Percentiles rank a stretch among this genome's conserved stretches.
phyloP scores from a whole-genome alignment of 2,329 filamentous ascomycete genomes.

The Penicillium sp. region DNA sequence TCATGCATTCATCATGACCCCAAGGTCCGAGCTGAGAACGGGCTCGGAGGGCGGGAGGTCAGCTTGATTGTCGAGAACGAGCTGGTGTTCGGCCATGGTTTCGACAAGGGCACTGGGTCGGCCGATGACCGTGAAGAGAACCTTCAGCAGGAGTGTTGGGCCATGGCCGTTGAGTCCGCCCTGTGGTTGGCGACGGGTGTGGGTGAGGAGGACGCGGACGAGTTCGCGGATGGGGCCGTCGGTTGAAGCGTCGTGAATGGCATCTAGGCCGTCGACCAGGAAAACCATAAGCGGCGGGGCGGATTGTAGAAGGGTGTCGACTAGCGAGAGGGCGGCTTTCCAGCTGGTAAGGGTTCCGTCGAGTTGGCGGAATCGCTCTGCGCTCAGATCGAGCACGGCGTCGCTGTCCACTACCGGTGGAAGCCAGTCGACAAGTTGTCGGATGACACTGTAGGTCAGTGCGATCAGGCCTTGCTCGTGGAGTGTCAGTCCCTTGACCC shows the following conservation, averaged over 20 bases:
- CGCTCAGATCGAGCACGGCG: conserved; percentile 34
- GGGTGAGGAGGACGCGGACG: conserved; percentile 34
- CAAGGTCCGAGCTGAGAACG: conserved; percentile 29
- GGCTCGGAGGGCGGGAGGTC: conserved; percentile 23
- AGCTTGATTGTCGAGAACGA: conserved; percentile 28
- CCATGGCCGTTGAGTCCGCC: conserved; percentile 23
- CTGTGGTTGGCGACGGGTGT: conserved; percentile 30
- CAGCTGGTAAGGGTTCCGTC: conserved; percentile 38
- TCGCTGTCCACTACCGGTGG: conserved; percentile 40
- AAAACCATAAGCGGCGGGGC: conserved; percentile 39
- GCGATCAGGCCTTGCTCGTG: conserved; percentile 37
- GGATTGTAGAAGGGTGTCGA: conserved; percentile 38
- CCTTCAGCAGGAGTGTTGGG: conserved; percentile 34
- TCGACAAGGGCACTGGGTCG: conserved; percentile 33
- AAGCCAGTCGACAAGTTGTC: conserved; percentile 39
- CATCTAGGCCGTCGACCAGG: conserved; percentile 39
- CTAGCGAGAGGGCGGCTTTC: conserved; percentile 38
- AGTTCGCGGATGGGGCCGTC: conserved; percentile 36
- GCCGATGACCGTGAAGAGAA: conserved; percentile 38
- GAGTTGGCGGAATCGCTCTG: conserved; percentile 36
- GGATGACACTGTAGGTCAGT: conserved; percentile 41
- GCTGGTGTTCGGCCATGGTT: conserved; percentile 35
- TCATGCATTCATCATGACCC: conserved; percentile 39
- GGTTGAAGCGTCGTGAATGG: conserved; percentile 34
- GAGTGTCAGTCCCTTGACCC: conserved; percentile 22